These are phyloP conservation scores for Eudorina sp. DNA, from an alignment of 139 green algal genomes.

Conservation along the genomic window DNA sequence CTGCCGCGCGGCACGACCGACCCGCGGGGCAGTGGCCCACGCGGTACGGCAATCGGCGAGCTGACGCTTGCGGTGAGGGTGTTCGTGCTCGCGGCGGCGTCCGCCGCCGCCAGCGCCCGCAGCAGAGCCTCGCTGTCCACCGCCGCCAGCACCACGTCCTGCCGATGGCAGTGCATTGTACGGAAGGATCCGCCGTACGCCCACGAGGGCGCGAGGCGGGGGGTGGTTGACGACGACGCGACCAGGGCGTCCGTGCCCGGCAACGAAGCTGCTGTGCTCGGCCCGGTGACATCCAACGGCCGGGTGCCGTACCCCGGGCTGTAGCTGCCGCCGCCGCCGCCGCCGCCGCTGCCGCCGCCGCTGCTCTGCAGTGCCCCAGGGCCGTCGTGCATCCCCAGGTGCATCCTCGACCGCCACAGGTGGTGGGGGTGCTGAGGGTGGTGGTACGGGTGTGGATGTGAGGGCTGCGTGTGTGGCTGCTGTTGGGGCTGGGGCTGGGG, in stretches of 20 bases:
- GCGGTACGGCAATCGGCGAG: not conserved
- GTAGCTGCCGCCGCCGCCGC: not conserved
- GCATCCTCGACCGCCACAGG: not conserved
- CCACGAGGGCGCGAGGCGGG: not conserved
- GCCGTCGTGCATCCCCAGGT: no score
- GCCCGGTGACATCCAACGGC: no score
- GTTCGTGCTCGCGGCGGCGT: not conserved
- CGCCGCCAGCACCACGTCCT: slow-evolving; percentile 12
- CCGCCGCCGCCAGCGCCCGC: not conserved
- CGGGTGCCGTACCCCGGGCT: no score
- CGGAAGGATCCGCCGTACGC: slow-evolving; percentile 19
- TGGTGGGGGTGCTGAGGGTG: not conserved
- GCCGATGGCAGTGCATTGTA: not conserved
- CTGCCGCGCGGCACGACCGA: not conserved
- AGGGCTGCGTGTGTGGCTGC: not conserved
- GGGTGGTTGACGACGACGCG: not conserved
- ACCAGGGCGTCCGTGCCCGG: not conserved
- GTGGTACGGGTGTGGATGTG: not conserved
- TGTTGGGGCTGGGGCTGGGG: not conserved
- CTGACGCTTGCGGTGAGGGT: not conserved
- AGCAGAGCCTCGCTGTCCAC: slow-evolving; percentile 10
- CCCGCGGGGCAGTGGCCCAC: not conserved
- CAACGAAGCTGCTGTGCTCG: no score
- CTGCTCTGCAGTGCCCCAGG: no score
- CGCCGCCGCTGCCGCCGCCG: not conserved